Evolutionary conservation across 495 filamentous ascomycete genomes (phyloP).

Genomic region (Aspergillus asperescens): DNA sequence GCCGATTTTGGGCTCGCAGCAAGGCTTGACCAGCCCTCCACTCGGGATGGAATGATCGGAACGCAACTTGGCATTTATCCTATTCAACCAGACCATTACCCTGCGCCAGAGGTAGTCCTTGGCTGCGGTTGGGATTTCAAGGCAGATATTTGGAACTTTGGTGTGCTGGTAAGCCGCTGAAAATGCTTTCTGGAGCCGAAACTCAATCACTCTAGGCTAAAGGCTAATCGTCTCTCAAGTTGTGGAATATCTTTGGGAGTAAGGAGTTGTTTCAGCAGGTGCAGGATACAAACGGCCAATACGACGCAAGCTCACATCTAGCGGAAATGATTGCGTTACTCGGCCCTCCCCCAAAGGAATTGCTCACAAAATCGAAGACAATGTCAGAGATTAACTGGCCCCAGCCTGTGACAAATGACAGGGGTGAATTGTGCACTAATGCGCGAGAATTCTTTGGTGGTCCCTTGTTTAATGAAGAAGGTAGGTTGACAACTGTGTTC

Average conservation of each 20-base stretch:
- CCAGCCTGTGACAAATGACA: constrained; percentile 13
- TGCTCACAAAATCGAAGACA: constrained; percentile 28
- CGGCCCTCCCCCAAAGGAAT: constrained; percentile 32
- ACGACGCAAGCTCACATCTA: constrained; percentile 31
- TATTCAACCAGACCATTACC: constrained; percentile 34
- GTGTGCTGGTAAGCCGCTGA: constrained; percentile 40
- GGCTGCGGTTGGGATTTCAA: constrained; percentile 29
- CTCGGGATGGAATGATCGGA: not conserved
- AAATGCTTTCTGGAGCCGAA: too few relatives aligned
- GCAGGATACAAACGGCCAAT: constrained; percentile 12
- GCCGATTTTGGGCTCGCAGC: constrained; percentile 77
- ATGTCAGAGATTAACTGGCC: constrained; percentile 20
- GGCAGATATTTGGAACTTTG: constrained; percentile 36
- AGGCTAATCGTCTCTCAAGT: not conserved
- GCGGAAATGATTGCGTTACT: constrained; percentile 38
- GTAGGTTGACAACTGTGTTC: constrained; percentile 7
- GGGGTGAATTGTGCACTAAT: constrained; percentile 20
- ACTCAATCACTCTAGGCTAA: not conserved
- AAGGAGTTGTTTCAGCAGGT: constrained; percentile 35
- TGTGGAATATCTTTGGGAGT: constrained; percentile 41
- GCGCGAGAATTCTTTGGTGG: constrained; percentile 21
- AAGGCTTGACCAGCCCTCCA: constrained; percentile 31
- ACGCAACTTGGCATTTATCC: constrained; percentile 19
- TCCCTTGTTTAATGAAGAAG: constrained; percentile 22
- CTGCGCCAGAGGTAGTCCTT: constrained; percentile 36